A percentile compares a stretch with the other conserved stretches of the same genome.
These are phyloP conservation scores for Lecanicillium sp. DNA, from an alignment of 2,329 filamentous ascomycete species.

Conservation along the genomic window DNA sequence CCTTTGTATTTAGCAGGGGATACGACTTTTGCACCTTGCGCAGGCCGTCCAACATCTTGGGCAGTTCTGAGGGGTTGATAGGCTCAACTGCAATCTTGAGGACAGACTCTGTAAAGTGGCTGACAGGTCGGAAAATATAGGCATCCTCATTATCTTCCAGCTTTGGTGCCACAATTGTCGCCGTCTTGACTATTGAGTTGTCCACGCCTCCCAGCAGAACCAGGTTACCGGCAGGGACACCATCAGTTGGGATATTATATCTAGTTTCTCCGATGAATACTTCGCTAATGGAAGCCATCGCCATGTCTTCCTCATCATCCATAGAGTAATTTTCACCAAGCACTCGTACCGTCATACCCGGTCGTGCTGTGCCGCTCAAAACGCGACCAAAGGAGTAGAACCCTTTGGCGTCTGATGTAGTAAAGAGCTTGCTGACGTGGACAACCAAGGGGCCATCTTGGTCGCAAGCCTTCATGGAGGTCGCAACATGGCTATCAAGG, in stretches of 20 bases:
- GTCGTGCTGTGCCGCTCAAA: constrained; percentile 80
- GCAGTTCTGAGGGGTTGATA: constrained; percentile 93
- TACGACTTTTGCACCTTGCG: constrained; percentile 98
- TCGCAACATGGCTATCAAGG: constrained; percentile 69
- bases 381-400: constrained; percentile 90
- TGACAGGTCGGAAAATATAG: constrained; percentile 88
- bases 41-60: constrained; percentile 96
- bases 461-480: constrained; percentile 74
- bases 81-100: constrained; percentile 97
- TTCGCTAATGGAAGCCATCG: constrained; percentile 69
- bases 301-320: constrained; percentile 98
- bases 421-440: constrained; percentile 90
- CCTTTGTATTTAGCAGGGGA: constrained; percentile 89
- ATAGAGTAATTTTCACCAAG: constrained; percentile 92
- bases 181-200: constrained; percentile 97
- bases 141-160: constrained; percentile 84
- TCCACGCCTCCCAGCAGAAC: constrained; percentile 89
- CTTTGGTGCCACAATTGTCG: constrained; percentile 74
- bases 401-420: constrained; percentile 76
- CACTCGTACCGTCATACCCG: constrained; percentile 77
- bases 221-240: constrained; percentile 88
- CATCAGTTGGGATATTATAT: constrained; percentile 87
- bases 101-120: constrained; percentile 94
- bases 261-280: constrained; percentile 88
- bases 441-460: constrained; percentile 87